A percentile compares a stretch with the other conserved stretches of the same genome.
These are phyloP conservation scores for Vinca minor DNA, from an alignment of 257 asterid species.

Conservation along the genomic window DNA sequence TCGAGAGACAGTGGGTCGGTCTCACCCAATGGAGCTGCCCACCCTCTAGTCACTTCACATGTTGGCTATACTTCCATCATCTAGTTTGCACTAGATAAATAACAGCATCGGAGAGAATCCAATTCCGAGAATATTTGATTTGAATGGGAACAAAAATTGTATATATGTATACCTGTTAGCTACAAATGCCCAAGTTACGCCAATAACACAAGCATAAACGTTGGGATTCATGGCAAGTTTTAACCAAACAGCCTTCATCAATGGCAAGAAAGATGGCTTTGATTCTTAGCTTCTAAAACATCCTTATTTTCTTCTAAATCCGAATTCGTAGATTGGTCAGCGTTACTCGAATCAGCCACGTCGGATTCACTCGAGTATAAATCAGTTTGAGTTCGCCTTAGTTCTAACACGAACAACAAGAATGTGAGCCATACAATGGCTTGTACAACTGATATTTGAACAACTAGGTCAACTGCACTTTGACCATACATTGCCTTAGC, in stretches of 20 bases:
- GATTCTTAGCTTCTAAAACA: background rate
- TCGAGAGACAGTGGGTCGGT: no score
- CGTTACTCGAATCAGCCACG: background rate
- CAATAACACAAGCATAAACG: conserved; percentile 28
- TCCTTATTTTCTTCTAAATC: conserved; percentile 19
- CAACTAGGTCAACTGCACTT: conserved; percentile 38
- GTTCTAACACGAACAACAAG: conserved; percentile 40
- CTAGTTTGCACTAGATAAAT: no score
- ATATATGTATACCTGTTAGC: conserved; percentile 18
- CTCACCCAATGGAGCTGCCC: no score
- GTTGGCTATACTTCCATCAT: no score
- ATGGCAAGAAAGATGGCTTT: conserved; percentile 16
- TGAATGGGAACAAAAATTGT: background rate
- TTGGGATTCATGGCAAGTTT: conserved; percentile 33
- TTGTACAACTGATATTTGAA: conserved; percentile 44
- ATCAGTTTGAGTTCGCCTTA: conserved; percentile 22
- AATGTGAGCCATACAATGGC: conserved; percentile 44
- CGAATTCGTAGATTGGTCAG: background rate
- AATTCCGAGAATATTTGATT: no score
- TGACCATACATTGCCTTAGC: conserved; percentile 53
- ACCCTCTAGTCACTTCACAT: no score
- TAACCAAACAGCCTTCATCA: conserved; percentile 23
- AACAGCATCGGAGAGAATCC: no score
- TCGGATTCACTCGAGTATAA: background rate
- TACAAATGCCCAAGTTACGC: conserved; percentile 32